Base-by-base conservation (phyloP, 441 rosid genomes). In the Isatis lusitanica region DNA sequence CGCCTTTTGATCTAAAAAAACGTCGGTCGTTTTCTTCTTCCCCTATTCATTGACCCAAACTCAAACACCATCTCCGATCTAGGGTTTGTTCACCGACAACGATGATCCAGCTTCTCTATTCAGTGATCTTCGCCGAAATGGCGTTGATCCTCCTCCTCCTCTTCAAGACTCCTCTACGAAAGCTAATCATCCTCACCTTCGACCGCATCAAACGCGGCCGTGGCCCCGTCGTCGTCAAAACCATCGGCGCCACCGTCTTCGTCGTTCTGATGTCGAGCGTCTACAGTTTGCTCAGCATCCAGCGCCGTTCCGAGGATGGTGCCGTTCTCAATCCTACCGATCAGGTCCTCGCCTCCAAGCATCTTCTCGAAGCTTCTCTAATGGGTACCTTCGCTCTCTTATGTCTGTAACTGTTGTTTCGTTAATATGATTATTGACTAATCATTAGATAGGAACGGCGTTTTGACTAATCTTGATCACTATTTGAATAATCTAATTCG, bases 341-440 rank as follows among this genome's bases (percentile, higher is more conserved):
- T 71, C 91, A 90, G 81, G 85, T 93, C 39, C 88, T 93, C 76
- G 85, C 88, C 78, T 79, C 97, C 40, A 82, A 62, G 52, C 86
- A 85, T 81, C 82, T 89, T 77, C 98, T 90, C 43, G 95, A 93
- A 75, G 90, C 94, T 66, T 85, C 98, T 82, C 92, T 93, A 17
- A 87, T 93, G 95, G 98, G 98, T 92, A 78, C 30, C 2, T 40
- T 48, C 33, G 36, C 1, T 8, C 35, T 70, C 43, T 76, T 42
- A 9, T 9, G 9, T 31, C 3, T n/a, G 24, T 55, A 18, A 33
- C 4, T 0, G 3, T 26, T 28, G 6, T 6, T 53, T 12, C 35
- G 26, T 58, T 6, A 4, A 16, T 16, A 9, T 18, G 6, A 31
- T 33, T 57, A 3, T 57, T 16, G 42, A 33, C 7, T 57, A n/a